Evolutionary conservation across 1,284 basidiomycete genomes (phyloP), one percentile per base, ranked within the genome.

Genomic region (Austropuccinia psidii): DNA sequence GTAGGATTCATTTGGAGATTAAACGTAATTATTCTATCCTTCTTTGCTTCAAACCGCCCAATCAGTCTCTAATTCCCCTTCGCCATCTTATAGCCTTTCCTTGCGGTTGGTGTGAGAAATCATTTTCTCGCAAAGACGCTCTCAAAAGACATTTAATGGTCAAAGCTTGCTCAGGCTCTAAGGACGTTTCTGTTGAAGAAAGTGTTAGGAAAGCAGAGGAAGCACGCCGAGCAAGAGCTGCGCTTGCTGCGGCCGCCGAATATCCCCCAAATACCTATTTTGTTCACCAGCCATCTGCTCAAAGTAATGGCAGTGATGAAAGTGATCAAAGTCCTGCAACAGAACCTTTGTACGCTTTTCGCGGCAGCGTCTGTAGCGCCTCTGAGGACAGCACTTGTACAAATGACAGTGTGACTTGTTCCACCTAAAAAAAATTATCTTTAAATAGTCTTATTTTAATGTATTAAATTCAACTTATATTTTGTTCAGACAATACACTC

Each of bases 111-210:
- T 69, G 66, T 54, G 50, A 55, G 3, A 88, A 88, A 80, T 81
- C 87, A 31, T 90, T 90, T 79, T 88, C 88, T 3, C 83, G 87
- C 37, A 83, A 88, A 39, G 89, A 90, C 79, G 89, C 89, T 7
- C 87, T 89, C 78, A 88, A 88, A 79, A 83, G 88, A 24, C 82
- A 83, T 76, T 82, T 82, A 81, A 76, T 83, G 45, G 82, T 83
- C 69, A 82, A 82, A 76, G 82, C 81, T 17, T 83, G 82, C 41
- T 52, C 66, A 27, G 66, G 66, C 39, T 41, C 49, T 17, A 45
- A 58, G 24, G 39, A 69, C n/a, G 54, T 55, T 35, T 57, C 66
- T 24, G 66, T 69, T 4, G 66, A 69, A 33, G 66, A 69, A 47
- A 69, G 66, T 21, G 54, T 69, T 35, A 35, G 66, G n/a, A 50